Evolutionary conservation across 2,329 filamentous ascomycete genomes (phyloP).

Genomic region (Hirsutella thompsonii): DNA sequence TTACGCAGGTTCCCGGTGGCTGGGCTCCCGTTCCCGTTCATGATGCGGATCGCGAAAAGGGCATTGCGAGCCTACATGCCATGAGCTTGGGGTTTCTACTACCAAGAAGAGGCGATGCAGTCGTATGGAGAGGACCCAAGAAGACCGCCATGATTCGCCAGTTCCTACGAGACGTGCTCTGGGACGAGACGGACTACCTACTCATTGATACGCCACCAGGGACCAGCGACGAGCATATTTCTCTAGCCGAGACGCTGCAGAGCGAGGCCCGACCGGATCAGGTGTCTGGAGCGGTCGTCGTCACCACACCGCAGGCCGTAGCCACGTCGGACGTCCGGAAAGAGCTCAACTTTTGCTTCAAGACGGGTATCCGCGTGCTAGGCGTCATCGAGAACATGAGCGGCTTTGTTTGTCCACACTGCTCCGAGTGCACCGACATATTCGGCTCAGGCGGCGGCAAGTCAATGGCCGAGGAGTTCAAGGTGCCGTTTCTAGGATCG

Average conservation of each 20-base stretch:
- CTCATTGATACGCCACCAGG: slow-evolving; percentile 94
- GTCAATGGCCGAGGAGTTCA: slow-evolving; percentile 78
- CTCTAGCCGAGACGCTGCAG: slow-evolving; percentile 75
- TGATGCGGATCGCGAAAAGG: slow-evolving; percentile 34
- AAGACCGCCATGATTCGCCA: slow-evolving; percentile 99
- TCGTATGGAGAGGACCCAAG: slow-evolving; percentile 96
- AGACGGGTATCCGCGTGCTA: slow-evolving; percentile 66
- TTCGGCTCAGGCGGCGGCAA: slow-evolving; percentile 86
- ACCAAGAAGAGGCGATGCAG: slow-evolving; percentile 70
- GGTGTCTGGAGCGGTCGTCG: slow-evolving; percentile 78
- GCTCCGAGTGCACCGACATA: slow-evolving; percentile 79
- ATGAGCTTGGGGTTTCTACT: slow-evolving; percentile 94
- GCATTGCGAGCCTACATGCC: slow-evolving; percentile 56
- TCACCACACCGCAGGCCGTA: slow-evolving; percentile 92
- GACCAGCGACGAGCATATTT: slow-evolving; percentile 95
- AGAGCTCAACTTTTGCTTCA: slow-evolving; percentile 84
- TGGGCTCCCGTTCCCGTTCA: slow-evolving; percentile 89
- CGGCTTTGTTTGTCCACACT: slow-evolving; percentile 72
- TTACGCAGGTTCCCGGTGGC: slow-evolving; percentile 79
- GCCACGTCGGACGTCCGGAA: slow-evolving; percentile 89
- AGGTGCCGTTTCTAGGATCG: slow-evolving; percentile 69
- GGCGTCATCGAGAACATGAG: slow-evolving; percentile 97
- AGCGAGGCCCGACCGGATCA: slow-evolving; percentile 49
- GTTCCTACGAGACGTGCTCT: slow-evolving; percentile 83
- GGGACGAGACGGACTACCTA: slow-evolving; percentile 79